Evolutionary conservation across 2,329 filamentous ascomycete species (phyloP), one percentile per base, ranked within the genome.

Genomic region (Stagonosporopsis chrysanthemi): DNA sequence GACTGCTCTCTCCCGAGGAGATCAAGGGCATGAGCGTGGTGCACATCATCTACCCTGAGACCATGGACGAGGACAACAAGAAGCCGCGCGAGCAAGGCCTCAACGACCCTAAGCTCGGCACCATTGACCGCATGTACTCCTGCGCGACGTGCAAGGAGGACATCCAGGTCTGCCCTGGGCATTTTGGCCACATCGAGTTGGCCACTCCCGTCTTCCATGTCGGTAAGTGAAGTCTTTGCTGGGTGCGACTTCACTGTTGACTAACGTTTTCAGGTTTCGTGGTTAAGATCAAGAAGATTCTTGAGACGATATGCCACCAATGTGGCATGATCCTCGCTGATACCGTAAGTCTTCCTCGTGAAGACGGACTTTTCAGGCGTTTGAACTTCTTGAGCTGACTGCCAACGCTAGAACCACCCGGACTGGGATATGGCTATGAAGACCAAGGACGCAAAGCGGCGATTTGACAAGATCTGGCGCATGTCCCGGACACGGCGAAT

Each of bases 1-100:
- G 95, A 75, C 86, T 99, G 76, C 87, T 99, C 79, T 96, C 95
- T 33, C 95, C 95, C 24, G 95, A 99, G 78, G 96, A 99, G 83
- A 97, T 98, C 80, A 98, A 99, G 84, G 93, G 90, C 73, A 96
- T 98, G 92, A 97, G 93, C 80, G 94, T 98, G 63, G 90, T 89
- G 69, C 91, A 97, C 77, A 94, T 99, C 76, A 86, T 95, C 77
- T 98, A 97, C 76, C 93, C 95, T n/a, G 95, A 99, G 83, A 98
- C 95, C 26, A 97, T 99, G 95, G 95, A 99, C 75, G 95, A 99
- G 79, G 90, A 90, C 78, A 90, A 93, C 73, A 89, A 91, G 67
- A 91, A 91, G 76, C 95, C 95, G 64, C 92, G 95, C 68, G 90
- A 95, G 61, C 89, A 90, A 75, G 95, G 95, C 73, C 84, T 98